Evolutionary conservation across 257 asterid genomes (phyloP).

Genomic region (Knoxia roxburghii): DNA sequence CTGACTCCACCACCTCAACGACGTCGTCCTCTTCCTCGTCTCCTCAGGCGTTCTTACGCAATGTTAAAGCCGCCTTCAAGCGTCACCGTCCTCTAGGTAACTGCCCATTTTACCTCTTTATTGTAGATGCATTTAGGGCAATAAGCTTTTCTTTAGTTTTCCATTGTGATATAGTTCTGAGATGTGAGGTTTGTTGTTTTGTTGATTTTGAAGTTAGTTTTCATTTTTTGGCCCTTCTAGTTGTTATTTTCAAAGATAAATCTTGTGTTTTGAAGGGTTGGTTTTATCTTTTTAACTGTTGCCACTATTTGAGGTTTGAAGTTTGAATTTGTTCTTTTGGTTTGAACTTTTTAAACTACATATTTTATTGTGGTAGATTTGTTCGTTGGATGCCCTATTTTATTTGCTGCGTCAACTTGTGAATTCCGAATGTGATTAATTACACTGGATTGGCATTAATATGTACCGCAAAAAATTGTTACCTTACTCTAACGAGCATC

Average conservation of each 20-base stretch:
- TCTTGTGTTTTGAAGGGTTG: not conserved
- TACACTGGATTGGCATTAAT: too few relatives aligned
- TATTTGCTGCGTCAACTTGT: not conserved
- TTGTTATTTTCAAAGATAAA: not conserved
- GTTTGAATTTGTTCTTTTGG: too few relatives aligned
- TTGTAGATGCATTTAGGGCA: not conserved
- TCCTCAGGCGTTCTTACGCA: slow-evolving; percentile 63
- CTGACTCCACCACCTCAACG: slow-evolving; percentile 49
- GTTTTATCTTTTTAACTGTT: not conserved
- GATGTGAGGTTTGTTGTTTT: not conserved
- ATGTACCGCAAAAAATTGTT: not conserved
- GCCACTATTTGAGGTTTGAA: not conserved
- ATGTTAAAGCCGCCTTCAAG: slow-evolving; percentile 71
- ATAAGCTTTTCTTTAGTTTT: not conserved
- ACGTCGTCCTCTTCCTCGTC: slow-evolving; percentile 57
- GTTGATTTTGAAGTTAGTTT: not conserved
- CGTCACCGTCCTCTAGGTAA: slow-evolving; percentile 79
- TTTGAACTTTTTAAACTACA: too few relatives aligned
- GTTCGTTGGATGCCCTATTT: too few relatives aligned
- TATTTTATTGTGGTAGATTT: too few relatives aligned
- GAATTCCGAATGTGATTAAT: not conserved
- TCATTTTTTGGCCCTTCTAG: too few relatives aligned
- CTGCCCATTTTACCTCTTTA: not conserved
- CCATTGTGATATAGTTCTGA: not conserved
- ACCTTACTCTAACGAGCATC: not conserved